Base-by-base conservation (phyloP, 352 stramenopile species). In the Phytopythium kandeliae region DNA sequence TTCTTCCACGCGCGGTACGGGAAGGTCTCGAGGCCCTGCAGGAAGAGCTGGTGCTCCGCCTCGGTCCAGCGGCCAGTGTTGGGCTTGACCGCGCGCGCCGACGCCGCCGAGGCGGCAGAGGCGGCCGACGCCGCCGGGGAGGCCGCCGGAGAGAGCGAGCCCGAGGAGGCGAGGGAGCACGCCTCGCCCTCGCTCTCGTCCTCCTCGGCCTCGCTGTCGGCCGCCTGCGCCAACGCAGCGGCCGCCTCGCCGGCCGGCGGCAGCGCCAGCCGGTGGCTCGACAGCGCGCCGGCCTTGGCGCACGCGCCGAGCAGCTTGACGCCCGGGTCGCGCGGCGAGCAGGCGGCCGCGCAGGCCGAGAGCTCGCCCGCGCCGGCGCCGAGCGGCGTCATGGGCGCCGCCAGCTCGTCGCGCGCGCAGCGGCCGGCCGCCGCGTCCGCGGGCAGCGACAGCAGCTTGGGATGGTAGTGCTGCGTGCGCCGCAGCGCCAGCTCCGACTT, bases 1-100 rank as follows among this genome's bases (percentile, higher is more conserved):
- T 95, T 92, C 71, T 95, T 95, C 84, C 84, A 95, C 15, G 81
- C 84, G 25, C 80, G 78, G 56, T 92, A 92, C 31, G 80, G 80
- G 56, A 92, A 95, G 51, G 78, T 80, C 61, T 92, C 80, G 38
- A 95, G 76, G 0, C 84, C 84, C 55, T 92, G 74, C 15, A 95
- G 64, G 52, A 95, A 95, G n/a, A 95, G 75, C 66, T 92, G 83
- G 65, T 95, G 84, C 65, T 95, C 84, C 5, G 78, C 73, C 43
- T 95, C 82, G 5, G 84, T 95, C 84, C 84, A 95, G 12, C 84
- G 79, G 9, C 84, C 84, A 0, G 83, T 94, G 65, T 90, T 93
- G 47, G 65, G 74, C 67, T 93, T 91, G 34, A 57, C 25, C 22
- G 11, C 15, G 25, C 51, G 40, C 42, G n/a, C 78, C 78, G 25